A percentile compares a stretch with the other conserved stretches of the same genome.
Conservation (phyloP, 495 filamentous ascomycete species). For the Lasiosphaeriaceae sp. region DNA sequence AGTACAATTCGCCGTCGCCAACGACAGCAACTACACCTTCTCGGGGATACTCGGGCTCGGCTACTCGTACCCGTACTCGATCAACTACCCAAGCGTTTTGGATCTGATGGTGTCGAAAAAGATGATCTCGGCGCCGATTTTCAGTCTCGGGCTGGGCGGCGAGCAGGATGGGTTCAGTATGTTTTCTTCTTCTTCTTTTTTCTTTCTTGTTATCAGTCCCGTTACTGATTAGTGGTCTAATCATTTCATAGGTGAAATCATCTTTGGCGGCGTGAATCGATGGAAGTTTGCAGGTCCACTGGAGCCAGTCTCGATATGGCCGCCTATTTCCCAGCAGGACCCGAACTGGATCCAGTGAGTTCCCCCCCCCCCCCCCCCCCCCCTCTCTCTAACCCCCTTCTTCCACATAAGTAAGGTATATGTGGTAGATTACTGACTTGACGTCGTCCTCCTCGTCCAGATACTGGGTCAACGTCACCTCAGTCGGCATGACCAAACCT, state of each 20-base stretch:
- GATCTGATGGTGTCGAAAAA: conserved; percentile 56
- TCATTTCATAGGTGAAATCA: conserved; percentile 32
- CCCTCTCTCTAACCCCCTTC: neutral
- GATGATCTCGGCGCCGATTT: conserved; percentile 66
- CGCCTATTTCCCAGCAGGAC: conserved; percentile 37
- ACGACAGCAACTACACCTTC: conserved; percentile 39
- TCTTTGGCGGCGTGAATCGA: conserved; percentile 43
- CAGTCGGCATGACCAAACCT: conserved; percentile 35
- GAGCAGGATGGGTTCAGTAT: conserved; percentile 39
- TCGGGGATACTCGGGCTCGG: conserved; percentile 40
- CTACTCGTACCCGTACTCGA: conserved; percentile 37
- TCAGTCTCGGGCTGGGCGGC: conserved; percentile 61
- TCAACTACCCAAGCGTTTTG: conserved; percentile 63
- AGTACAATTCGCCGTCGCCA: conserved; percentile 35
- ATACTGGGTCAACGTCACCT: conserved; percentile 44
- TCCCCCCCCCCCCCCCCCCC: too few species aligned
- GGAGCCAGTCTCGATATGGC: conserved; percentile 39
- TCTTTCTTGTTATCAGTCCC: neutral
- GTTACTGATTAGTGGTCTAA: too few species aligned
- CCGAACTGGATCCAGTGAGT: conserved; percentile 30
- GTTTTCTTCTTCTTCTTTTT: neutral
- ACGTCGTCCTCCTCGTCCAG: too few species aligned
- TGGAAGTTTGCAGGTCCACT: conserved; percentile 42
- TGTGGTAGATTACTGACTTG: too few species aligned
- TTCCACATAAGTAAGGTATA: too few species aligned